These are phyloP conservation scores for Bacterosira constricta DNA, from an alignment of 108 stramenopile genomes.

Conservation along the genomic window DNA sequence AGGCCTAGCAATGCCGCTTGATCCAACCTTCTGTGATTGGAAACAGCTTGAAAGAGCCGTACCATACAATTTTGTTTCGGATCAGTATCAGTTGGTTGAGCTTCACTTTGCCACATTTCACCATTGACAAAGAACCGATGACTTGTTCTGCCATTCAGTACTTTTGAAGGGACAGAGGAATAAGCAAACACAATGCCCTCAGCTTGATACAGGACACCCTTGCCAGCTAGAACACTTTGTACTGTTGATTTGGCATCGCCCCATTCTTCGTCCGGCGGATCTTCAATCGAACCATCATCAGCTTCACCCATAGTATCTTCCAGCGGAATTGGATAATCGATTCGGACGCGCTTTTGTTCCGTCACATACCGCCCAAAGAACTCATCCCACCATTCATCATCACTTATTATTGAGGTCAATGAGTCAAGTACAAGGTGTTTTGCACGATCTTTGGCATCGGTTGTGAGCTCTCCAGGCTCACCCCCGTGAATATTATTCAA, in stretches of 20 bases:
- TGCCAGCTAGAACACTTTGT: conserved; percentile 36
- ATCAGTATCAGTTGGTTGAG: neutral
- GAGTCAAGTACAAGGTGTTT: conserved; percentile 64
- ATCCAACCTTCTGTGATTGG: conserved; percentile 40
- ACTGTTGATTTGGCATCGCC: conserved; percentile 41
- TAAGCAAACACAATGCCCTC: conserved; percentile 80
- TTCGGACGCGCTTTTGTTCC: conserved; percentile 59
- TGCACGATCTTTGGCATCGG: conserved; percentile 56
- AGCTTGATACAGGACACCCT: conserved; percentile 60
- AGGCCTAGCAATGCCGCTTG: conserved; percentile 9
- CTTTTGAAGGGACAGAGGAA: conserved; percentile 40
- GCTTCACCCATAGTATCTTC: neutral
- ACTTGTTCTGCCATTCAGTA: neutral
- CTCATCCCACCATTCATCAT: conserved; percentile 70
- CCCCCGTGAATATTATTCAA: neutral
- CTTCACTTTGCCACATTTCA: conserved; percentile 38
- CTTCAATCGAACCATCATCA: conserved; percentile 15
- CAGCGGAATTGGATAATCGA: conserved; percentile 59
- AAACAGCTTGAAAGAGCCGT: conserved; percentile 21
- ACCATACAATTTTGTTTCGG: neutral
- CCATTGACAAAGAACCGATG: conserved; percentile 62
- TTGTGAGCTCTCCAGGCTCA: conserved; percentile 39
- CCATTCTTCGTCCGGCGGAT: conserved; percentile 39
- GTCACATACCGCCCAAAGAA: conserved; percentile 75
- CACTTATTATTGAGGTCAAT: conserved; percentile 49